phyloP scores from a whole-genome alignment of 2,329 filamentous ascomycete genomes.

The Thelonectria discophora region DNA sequence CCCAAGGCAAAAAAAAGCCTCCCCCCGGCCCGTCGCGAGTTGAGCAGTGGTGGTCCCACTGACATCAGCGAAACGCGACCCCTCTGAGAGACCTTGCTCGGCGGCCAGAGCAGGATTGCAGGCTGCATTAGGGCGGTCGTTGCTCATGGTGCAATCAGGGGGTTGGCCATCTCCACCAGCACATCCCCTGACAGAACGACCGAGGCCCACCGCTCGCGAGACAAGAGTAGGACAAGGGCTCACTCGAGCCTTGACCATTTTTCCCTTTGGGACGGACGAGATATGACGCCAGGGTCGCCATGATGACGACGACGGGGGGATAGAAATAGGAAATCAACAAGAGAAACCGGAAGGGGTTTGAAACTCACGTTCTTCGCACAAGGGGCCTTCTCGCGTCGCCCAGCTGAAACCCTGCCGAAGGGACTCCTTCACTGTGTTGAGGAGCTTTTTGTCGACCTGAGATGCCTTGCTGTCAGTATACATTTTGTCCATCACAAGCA shows the following conservation, averaged over 20 bases:
- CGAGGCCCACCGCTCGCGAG: slow-evolving; percentile 31
- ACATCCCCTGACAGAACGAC: slow-evolving; percentile 24
- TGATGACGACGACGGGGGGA: slow-evolving; percentile 17
- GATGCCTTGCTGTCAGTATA: too few species aligned
- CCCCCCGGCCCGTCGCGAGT: slow-evolving; percentile 22
- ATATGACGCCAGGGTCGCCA: slow-evolving; percentile 10
- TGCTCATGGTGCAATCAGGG: slow-evolving; percentile 34
- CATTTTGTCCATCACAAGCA: not conserved
- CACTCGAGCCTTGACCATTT: slow-evolving; percentile 29
- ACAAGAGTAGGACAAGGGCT: slow-evolving; percentile 23
- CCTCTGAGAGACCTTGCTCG: slow-evolving; percentile 18
- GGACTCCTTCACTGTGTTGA: slow-evolving; percentile 87
- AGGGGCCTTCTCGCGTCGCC: slow-evolving; percentile 92
- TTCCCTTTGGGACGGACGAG: slow-evolving; percentile 13
- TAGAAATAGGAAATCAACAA: slow-evolving; percentile 5
- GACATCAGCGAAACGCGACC: slow-evolving; percentile 29
- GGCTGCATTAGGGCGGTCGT: slow-evolving; percentile 32
- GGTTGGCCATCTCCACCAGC: slow-evolving; percentile 36
- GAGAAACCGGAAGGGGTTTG: slow-evolving; percentile 15
- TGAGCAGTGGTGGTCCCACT: slow-evolving; percentile 29
- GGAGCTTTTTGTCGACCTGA: slow-evolving; percentile 88
- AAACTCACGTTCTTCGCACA: slow-evolving; percentile 94
- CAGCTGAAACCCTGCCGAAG: slow-evolving; percentile 97
- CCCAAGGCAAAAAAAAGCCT: slow-evolving; percentile 25
- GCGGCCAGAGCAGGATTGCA: slow-evolving; percentile 27